phyloP scores from a whole-genome alignment of 352 stramenopile genomes.

The Saprolegnia parasitica region DNA sequence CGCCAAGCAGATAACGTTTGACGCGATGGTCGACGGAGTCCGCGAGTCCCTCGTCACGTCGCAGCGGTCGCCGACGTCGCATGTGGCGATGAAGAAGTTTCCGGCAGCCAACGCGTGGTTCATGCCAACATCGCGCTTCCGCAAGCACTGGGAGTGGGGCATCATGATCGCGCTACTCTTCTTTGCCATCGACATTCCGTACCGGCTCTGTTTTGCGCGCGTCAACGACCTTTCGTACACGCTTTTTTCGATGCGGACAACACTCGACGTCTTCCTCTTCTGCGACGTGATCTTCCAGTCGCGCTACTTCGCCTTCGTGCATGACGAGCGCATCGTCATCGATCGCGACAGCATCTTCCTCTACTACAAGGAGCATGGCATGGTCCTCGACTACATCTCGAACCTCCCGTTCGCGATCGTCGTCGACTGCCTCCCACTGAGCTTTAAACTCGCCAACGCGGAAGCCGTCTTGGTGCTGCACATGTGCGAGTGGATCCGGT shows the following conservation, averaged over 20 bases:
- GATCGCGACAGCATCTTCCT: slow-evolving; percentile 63
- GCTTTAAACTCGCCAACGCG: not conserved
- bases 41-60: not conserved
- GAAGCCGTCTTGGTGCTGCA: not conserved
- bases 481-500: slow-evolving; percentile 19
- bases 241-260: not conserved
- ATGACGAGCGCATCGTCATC: slow-evolving; percentile 53
- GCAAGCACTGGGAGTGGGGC: slow-evolving; percentile 17
- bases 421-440: slow-evolving; percentile 41
- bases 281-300: slow-evolving; percentile 48
- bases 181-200: slow-evolving; percentile 19
- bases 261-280: slow-evolving; percentile 55
- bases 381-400: slow-evolving; percentile 50
- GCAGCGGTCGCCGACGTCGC: too few species aligned
- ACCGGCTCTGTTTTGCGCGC: slow-evolving; percentile 7
- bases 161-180: slow-evolving; percentile 9
- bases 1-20: not conserved
- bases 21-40: not conserved
- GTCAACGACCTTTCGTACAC: not conserved
- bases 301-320: slow-evolving; percentile 60
- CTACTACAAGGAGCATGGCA: slow-evolving; percentile 46
- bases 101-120: not conserved
- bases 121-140: slow-evolving; percentile 3
- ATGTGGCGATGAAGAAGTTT: not conserved
- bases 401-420: slow-evolving; percentile 52